phyloP scores from a whole-genome alignment of 2,329 filamentous ascomycete species.

The Aspergillus flavus region DNA sequence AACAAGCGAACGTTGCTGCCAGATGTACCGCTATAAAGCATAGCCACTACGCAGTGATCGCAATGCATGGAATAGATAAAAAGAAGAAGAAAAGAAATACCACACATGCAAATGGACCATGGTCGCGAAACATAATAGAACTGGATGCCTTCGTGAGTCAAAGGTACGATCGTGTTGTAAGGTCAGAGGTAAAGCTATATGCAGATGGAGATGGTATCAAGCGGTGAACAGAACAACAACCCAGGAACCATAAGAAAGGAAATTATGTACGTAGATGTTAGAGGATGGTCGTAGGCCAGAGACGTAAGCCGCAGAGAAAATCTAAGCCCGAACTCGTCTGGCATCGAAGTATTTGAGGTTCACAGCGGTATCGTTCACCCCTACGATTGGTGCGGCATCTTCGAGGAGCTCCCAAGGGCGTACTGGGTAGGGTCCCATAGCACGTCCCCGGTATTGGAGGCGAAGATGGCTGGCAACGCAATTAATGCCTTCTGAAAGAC shows the following conservation, averaged over 20 bases:
- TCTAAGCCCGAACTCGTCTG: constrained; percentile 35
- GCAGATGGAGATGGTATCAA: constrained; percentile 11
- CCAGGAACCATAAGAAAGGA: background rate
- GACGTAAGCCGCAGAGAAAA: background rate
- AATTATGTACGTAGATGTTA: background rate
- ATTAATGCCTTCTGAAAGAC: constrained; percentile 29
- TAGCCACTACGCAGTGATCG: background rate
- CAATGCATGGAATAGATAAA: background rate
- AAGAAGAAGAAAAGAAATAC: background rate
- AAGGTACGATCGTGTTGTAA: background rate
- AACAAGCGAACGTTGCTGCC: background rate
- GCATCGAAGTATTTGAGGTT: constrained; percentile 47
- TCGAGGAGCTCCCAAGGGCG: constrained; percentile 50
- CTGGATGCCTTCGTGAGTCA: background rate
- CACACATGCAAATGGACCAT: background rate
- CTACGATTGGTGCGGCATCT: constrained; percentile 47
- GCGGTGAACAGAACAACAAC: background rate
- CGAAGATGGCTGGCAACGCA: constrained; percentile 36
- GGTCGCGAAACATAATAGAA: background rate
- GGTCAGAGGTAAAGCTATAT: constrained; percentile 17
- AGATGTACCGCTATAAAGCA: background rate
- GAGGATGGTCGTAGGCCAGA: background rate
- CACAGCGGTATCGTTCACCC: constrained; percentile 49
- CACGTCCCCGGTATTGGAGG: constrained; percentile 40
- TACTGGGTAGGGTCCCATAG: constrained; percentile 38